These are phyloP conservation scores for Colletotrichum musae DNA, from an alignment of 2,329 filamentous ascomycete genomes.

Conservation along the genomic window DNA sequence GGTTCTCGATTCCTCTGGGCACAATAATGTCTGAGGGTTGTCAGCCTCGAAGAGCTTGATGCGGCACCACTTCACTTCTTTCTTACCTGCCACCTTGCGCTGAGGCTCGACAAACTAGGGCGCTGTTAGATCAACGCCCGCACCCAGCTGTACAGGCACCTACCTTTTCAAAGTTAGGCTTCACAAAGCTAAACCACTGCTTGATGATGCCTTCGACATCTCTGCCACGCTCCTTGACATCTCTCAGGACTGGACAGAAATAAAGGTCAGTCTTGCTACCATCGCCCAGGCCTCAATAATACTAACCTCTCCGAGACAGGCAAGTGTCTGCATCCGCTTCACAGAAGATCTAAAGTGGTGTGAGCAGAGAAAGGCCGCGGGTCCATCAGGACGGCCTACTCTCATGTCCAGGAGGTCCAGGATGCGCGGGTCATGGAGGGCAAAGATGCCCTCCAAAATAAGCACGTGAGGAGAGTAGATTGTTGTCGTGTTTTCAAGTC, in stretches of 20 bases:
- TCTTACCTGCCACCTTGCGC: slow-evolving; percentile 80
- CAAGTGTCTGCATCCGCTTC: slow-evolving; percentile 97
- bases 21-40: slow-evolving; percentile 83
- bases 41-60: slow-evolving; percentile 35
- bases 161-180: slow-evolving; percentile 92
- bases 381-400: slow-evolving; percentile 60
- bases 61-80: slow-evolving; percentile 44
- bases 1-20: slow-evolving; percentile 93
- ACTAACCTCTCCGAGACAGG: slow-evolving; percentile 85
- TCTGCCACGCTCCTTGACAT: slow-evolving; percentile 89
- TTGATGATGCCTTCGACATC: slow-evolving; percentile 97
- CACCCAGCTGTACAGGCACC: slow-evolving; percentile 14
- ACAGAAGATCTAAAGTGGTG: slow-evolving; percentile 82
- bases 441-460: slow-evolving; percentile 96
- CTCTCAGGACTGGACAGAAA: slow-evolving; percentile 76
- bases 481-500: slow-evolving; percentile 83
- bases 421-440: slow-evolving; percentile 89
- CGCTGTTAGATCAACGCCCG: neutral
- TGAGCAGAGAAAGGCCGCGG: slow-evolving; percentile 3
- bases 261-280: slow-evolving; percentile 28
- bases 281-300: neutral
- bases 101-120: slow-evolving; percentile 88
- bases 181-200: slow-evolving; percentile 97
- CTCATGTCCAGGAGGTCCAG: slow-evolving; percentile 92
- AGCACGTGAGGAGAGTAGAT: slow-evolving; percentile 98